phyloP scores from a whole-genome alignment of 495 filamentous ascomycete species.

The Pseudomonodictys pantanalensis region DNA sequence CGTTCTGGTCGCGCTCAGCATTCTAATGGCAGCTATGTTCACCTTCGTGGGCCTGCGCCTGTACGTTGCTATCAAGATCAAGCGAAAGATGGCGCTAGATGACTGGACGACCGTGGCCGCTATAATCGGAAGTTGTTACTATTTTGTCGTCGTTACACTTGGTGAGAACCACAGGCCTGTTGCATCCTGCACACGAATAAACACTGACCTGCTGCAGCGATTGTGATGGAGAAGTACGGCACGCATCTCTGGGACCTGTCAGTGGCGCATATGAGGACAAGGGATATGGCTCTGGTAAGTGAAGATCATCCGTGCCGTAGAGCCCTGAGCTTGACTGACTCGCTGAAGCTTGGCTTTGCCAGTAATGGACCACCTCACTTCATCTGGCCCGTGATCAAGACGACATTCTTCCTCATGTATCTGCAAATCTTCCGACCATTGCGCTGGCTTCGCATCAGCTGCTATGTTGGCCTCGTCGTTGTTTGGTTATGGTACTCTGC shows the following conservation, averaged over 20 bases:
- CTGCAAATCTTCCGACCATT: conserved; percentile 10
- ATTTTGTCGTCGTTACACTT: too few relatives aligned
- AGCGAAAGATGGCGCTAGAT: not conserved
- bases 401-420: conserved; percentile 20
- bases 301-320: not conserved
- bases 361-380: not conserved
- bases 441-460: not conserved
- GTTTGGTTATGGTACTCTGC: conserved; percentile 1
- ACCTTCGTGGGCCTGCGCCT: not conserved
- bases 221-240: not conserved
- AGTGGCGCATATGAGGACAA: conserved; percentile 1
- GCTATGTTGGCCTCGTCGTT: conserved; percentile 2
- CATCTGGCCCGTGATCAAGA: conserved; percentile 5
- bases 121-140: too few relatives aligned
- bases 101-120: not conserved
- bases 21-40: conserved; percentile 7
- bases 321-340: not conserved
- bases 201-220: not conserved
- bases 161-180: too few relatives aligned
- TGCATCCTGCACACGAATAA: too few relatives aligned
- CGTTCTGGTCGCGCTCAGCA: not conserved
- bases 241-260: conserved; percentile 11
- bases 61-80: not conserved
- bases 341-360: not conserved
- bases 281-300: not conserved